phyloP scores from a whole-genome alignment of 2,329 filamentous ascomycete species.

The Ascochyta fabae region DNA sequence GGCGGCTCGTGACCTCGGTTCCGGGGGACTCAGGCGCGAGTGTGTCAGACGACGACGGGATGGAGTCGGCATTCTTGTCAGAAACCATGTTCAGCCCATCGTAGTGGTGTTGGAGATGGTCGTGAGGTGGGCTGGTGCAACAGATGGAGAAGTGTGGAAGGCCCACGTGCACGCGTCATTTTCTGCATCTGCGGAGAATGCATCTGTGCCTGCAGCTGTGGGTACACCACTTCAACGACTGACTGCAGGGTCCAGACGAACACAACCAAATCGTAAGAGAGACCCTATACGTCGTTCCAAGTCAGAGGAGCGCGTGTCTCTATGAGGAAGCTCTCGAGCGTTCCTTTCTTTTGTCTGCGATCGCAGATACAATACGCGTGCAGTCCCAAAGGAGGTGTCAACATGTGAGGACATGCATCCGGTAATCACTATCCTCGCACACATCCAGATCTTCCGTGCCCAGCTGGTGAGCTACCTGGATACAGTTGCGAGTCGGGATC shows the following conservation, averaged over 20 bases:
- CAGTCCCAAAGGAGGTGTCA: too few species aligned
- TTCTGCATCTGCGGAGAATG: not conserved
- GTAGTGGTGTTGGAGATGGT: conserved; percentile 17
- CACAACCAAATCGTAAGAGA: too few species aligned
- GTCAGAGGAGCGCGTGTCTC: too few species aligned
- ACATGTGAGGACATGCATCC: too few species aligned
- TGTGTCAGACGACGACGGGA: conserved; percentile 28
- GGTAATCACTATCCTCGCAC: too few species aligned
- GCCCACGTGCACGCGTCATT: conserved; percentile 29
- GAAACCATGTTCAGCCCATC: conserved; percentile 8
- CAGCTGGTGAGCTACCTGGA: too few species aligned
- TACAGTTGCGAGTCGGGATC: too few species aligned
- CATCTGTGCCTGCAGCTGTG: conserved; percentile 10
- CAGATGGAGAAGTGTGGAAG: conserved; percentile 14
- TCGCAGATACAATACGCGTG: too few species aligned
- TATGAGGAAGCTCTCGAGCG: too few species aligned
- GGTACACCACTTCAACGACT: not conserved
- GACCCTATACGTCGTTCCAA: too few species aligned
- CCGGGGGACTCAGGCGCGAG: conserved; percentile 16
- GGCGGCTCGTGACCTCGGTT: conserved; percentile 39
- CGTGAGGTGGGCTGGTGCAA: conserved; percentile 20
- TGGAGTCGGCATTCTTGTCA: conserved; percentile 24
- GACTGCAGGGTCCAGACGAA: not conserved
- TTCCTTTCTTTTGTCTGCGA: too few species aligned
- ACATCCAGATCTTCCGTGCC: too few species aligned